phyloP scores from a whole-genome alignment of 1,139 yeast genomes.

The Spathaspora sp. region DNA sequence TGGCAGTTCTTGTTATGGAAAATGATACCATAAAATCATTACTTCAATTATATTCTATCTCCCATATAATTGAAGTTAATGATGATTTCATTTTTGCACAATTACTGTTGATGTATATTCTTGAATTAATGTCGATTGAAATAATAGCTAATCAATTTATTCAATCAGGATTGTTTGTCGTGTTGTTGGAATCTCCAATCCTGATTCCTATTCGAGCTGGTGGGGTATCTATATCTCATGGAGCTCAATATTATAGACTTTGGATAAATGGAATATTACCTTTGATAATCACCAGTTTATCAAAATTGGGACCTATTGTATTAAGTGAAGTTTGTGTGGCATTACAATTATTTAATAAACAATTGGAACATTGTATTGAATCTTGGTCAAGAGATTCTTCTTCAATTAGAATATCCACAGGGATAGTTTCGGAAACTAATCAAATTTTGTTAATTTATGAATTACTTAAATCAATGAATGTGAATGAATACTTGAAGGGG shows the following conservation, averaged over 20 bases:
- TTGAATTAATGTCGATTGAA: slow-evolving; percentile 65
- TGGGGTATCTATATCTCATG: slow-evolving; percentile 46
- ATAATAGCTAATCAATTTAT: slow-evolving; percentile 67
- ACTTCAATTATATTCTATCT: slow-evolving; percentile 64
- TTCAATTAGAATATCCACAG: slow-evolving; percentile 56
- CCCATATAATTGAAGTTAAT: slow-evolving; percentile 60
- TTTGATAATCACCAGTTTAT: slow-evolving; percentile 57
- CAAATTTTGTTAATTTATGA: slow-evolving; percentile 71
- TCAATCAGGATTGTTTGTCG: slow-evolving; percentile 64
- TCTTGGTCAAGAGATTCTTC: slow-evolving; percentile 69
- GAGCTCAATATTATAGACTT: slow-evolving; percentile 62
- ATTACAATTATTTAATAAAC: slow-evolving; percentile 62
- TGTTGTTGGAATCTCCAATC: slow-evolving; percentile 71
- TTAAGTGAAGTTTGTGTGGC: slow-evolving; percentile 68
- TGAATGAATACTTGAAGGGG: slow-evolving; percentile 37
- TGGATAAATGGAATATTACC: slow-evolving; percentile 87
- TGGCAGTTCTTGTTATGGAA: slow-evolving; percentile 55
- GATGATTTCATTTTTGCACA: slow-evolving; percentile 74
- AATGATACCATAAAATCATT: slow-evolving; percentile 64
- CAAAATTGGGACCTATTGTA: slow-evolving; percentile 62
- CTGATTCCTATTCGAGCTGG: slow-evolving; percentile 70
- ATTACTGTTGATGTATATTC: slow-evolving; percentile 63
- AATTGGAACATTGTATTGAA: slow-evolving; percentile 59
- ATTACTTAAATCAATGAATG: slow-evolving; percentile 51
- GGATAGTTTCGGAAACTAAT: slow-evolving; percentile 74